Conservation (phyloP, 768 basidiomycete species). For the Gymnopilus dilepis region DNA sequence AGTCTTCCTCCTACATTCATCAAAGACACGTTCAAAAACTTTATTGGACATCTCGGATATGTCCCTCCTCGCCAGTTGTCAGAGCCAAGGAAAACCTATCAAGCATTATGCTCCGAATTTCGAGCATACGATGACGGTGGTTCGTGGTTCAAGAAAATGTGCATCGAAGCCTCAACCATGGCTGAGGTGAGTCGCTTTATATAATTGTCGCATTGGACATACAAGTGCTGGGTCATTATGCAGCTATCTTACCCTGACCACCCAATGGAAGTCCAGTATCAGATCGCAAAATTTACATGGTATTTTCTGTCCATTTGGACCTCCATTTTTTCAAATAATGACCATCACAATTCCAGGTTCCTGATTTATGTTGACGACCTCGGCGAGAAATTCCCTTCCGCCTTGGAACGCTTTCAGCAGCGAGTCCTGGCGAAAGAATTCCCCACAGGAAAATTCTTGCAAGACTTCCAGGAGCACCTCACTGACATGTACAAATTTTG, state of each 20-base stretch:
- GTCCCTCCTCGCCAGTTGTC: too few species aligned
- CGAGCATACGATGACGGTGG: neutral
- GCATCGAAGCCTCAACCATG: neutral
- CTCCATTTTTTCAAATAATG: neutral
- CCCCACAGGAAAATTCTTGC: neutral
- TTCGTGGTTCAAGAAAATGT: neutral
- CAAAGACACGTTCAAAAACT: too few species aligned
- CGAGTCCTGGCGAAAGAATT: neutral
- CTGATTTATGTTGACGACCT: constrained; percentile 5
- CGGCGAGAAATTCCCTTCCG: neutral
- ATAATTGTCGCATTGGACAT: neutral
- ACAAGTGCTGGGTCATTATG: neutral
- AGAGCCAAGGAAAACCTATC: neutral
- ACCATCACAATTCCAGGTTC: neutral
- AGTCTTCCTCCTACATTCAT: too few species aligned
- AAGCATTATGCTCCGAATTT: neutral
- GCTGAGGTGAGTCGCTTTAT: neutral
- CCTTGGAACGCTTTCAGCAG: neutral
- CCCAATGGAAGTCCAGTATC: neutral
- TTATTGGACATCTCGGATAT: too few species aligned
- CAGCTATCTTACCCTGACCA: constrained; percentile 7
- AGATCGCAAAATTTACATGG: constrained; percentile 10
- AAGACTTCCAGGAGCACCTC: constrained; percentile 6
- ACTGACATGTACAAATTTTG: constrained; percentile 3
- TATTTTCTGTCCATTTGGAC: neutral